phyloP scores from a whole-genome alignment of 176 grass and related monocot genomes.

The Bonia amplexicaulis region DNA sequence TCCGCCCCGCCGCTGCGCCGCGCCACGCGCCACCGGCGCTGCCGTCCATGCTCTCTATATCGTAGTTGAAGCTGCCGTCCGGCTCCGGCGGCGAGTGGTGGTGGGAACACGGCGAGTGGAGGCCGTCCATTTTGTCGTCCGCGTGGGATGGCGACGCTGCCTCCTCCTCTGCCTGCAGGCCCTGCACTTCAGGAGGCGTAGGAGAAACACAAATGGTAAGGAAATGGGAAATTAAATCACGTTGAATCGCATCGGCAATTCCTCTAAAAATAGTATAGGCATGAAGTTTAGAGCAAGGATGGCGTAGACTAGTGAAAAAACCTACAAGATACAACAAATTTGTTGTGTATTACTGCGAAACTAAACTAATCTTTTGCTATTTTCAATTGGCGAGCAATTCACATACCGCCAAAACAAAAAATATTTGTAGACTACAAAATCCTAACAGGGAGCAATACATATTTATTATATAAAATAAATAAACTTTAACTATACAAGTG shows the following conservation, averaged over 20 bases:
- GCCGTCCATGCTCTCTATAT: slow-evolving; percentile 70
- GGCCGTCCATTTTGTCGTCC: slow-evolving; percentile 36
- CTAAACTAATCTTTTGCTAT: too few species aligned
- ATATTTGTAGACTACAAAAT: too few species aligned
- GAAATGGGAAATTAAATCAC: neutral
- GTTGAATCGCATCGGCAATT: neutral
- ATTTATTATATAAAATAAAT: too few species aligned
- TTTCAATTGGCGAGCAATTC: too few species aligned
- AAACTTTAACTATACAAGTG: too few species aligned
- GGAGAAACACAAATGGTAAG: neutral
- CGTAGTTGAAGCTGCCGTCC: slow-evolving; percentile 43
- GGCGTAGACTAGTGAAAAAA: too few species aligned
- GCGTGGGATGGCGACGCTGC: neutral
- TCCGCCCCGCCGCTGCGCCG: slow-evolving; percentile 12
- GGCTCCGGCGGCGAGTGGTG: slow-evolving; percentile 5
- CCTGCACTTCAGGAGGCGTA: slow-evolving; percentile 2
- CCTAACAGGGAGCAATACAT: too few species aligned
- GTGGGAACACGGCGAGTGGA: slow-evolving; percentile 17
- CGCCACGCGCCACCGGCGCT: slow-evolving; percentile 14
- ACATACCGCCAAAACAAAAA: too few species aligned
- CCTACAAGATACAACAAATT: too few species aligned
- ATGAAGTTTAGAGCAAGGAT: too few species aligned
- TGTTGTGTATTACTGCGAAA: too few species aligned
- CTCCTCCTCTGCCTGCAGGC: neutral
- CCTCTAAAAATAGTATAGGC: neutral